phyloP scores from a whole-genome alignment of 2,329 filamentous ascomycete genomes.

The Aspergillus novoparasiticus region DNA sequence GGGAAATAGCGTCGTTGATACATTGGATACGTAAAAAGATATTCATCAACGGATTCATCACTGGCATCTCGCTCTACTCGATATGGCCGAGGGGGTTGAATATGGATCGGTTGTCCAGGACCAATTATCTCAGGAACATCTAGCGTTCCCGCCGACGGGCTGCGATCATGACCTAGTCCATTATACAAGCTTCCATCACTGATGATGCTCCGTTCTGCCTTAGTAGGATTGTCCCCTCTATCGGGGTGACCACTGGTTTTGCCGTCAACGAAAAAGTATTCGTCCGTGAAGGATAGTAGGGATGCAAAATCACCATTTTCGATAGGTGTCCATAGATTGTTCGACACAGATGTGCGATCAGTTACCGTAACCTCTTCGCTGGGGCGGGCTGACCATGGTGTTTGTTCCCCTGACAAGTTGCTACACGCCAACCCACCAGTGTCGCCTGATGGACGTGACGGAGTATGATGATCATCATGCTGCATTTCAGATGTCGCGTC shows the following conservation, averaged over 20 bases:
- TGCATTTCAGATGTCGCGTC: not conserved
- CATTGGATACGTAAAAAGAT: slow-evolving; percentile 21
- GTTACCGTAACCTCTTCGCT: slow-evolving; percentile 19
- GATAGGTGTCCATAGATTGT: slow-evolving; percentile 23
- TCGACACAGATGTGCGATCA: slow-evolving; percentile 20
- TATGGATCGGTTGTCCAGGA: slow-evolving; percentile 13
- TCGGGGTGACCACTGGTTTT: slow-evolving; percentile 29
- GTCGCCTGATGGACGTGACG: not conserved
- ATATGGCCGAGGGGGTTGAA: slow-evolving; percentile 5
- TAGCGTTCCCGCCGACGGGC: slow-evolving; percentile 18
- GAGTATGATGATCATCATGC: not conserved
- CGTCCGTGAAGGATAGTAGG: slow-evolving; percentile 23
- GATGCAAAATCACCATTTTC: slow-evolving; percentile 27
- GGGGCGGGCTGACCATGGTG: slow-evolving; percentile 7
- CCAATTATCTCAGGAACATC: slow-evolving; percentile 24
- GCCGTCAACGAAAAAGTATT: slow-evolving; percentile 33
- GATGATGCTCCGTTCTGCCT: slow-evolving; percentile 18
- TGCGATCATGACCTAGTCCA: slow-evolving; percentile 23
- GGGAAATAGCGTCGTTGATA: slow-evolving; percentile 21
- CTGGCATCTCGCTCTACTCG: slow-evolving; percentile 19
- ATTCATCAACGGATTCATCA: slow-evolving; percentile 27
- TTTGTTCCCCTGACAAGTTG: slow-evolving; percentile 3
- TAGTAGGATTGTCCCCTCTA: slow-evolving; percentile 27
- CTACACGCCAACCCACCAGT: not conserved
- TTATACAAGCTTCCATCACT: slow-evolving; percentile 26